A percentile compares a stretch with the other conserved stretches of the same genome.
Conservation (phyloP, 2,329 filamentous ascomycete species). For the Penicillium sp. region DNA sequence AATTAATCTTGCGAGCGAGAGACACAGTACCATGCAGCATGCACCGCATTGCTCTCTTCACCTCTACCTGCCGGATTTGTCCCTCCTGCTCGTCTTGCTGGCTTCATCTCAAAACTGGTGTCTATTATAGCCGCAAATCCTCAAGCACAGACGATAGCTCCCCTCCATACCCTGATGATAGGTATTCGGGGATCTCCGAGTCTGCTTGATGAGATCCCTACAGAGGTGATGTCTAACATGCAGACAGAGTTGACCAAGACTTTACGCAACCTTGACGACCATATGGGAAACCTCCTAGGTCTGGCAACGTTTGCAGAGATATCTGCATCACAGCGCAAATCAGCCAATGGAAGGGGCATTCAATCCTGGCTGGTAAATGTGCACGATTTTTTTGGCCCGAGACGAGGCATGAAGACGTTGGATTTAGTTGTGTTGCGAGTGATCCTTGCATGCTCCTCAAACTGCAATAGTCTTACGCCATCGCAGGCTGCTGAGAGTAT, state of each 20-base stretch:
- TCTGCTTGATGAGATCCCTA: slow-evolving; percentile 26
- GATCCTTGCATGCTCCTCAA: slow-evolving; percentile 37
- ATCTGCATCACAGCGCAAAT: slow-evolving; percentile 13
- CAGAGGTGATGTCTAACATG: slow-evolving; percentile 31
- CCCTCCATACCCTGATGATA: slow-evolving; percentile 30
- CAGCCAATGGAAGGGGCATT: slow-evolving; percentile 11
- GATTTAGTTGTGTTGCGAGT: slow-evolving; percentile 38
- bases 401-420: slow-evolving; percentile 36
- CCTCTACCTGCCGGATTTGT: slow-evolving; percentile 26
- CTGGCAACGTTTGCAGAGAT: slow-evolving; percentile 37
- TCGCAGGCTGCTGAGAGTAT: slow-evolving; percentile 31
- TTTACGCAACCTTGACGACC: slow-evolving; percentile 35
- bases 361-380: slow-evolving; percentile 32
- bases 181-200: slow-evolving; percentile 24
- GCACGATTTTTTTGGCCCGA: slow-evolving; percentile 35
- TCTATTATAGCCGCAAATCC: slow-evolving; percentile 24
- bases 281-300: slow-evolving; percentile 37
- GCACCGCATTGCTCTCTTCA: slow-evolving; percentile 30
- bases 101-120: slow-evolving; percentile 30
- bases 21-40: slow-evolving; percentile 27
- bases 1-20: neutral
- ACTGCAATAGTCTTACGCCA: slow-evolving; percentile 22
- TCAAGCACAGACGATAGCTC: slow-evolving; percentile 28
- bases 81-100: slow-evolving; percentile 28
- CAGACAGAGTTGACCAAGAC: slow-evolving; percentile 34